Evolutionary conservation across 1,284 basidiomycete species (phyloP), one percentile per base, ranked within the genome.

Genomic region (Microbotryum saponariae): DNA sequence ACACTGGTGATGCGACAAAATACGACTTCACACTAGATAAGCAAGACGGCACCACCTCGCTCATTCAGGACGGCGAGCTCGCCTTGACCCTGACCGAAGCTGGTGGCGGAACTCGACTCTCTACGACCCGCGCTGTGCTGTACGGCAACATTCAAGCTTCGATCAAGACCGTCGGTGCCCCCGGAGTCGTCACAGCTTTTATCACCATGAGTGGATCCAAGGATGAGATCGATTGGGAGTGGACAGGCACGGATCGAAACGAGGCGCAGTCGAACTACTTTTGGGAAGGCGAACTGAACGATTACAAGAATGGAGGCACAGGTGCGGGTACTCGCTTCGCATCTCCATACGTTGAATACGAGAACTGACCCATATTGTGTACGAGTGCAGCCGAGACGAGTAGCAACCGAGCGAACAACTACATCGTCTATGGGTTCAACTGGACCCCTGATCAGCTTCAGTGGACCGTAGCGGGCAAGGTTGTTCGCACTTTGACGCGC

Each of bases 181-280:
- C 59, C 5, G 65, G 65, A 0, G 59, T 67, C 45, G 67, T 69
- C 29, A 66, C 67, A 1, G 65, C 67, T 2, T 67, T 69, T 44
- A 64, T 69, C 46, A 69, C 65, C 4, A 68, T 68, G 64, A 37
- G 44, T 23, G 48, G 56, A 20, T 20, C 61, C 51, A 69, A 69
- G 44, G 67, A 69, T 44, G 67, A 69, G 53, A 69, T 69, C 42
- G 67, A 67, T 25, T 56, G 59, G 21, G 67, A 69, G 51, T 67
- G 61, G 48, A 67, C 65, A 3, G 54, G 51, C 6, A 56, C 51
- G 49, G 55, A 68, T 42, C 60, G 49, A 14, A 29, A 56, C 53
- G 37, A 64, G 51, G 60, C 51, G 2, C 62, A 66, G 54, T 52
- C 48, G 16, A 66, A 66, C 50, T 64, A 61, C 42, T 64, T 44